phyloP scores from a whole-genome alignment of 257 asterid genomes.

The Avicennia marina region DNA sequence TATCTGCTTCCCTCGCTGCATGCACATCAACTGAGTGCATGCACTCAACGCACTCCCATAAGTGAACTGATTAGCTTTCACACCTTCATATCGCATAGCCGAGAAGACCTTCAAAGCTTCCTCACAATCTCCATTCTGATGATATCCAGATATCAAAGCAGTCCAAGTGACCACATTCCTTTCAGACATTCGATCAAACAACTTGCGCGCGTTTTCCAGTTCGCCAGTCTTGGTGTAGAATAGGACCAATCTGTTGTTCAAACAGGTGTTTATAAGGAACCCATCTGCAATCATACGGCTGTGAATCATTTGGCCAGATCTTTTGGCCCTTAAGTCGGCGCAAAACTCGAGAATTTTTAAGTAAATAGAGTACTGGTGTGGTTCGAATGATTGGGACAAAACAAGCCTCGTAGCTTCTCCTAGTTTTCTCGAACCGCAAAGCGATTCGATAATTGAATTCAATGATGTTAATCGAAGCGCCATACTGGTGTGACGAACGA shows the following conservation, averaged over 20 bases:
- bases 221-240: slow-evolving; percentile 35
- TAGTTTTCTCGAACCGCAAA: slow-evolving; percentile 16
- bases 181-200: slow-evolving; percentile 36
- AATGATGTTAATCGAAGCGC: slow-evolving; percentile 3
- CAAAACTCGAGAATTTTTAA: slow-evolving; percentile 39
- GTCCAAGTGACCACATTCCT: slow-evolving; percentile 57
- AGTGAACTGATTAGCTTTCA: slow-evolving; percentile 53
- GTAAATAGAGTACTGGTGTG: slow-evolving; percentile 32
- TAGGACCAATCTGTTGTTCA: slow-evolving; percentile 42
- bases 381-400: slow-evolving; percentile 9
- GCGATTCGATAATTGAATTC: slow-evolving; percentile 14
- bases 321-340: slow-evolving; percentile 25
- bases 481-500: slow-evolving; percentile 1
- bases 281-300: slow-evolving; percentile 30
- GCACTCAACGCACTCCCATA: slow-evolving; percentile 52
- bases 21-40: slow-evolving; percentile 31
- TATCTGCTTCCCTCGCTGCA: slow-evolving; percentile 41
- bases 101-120: slow-evolving; percentile 38
- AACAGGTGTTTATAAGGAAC: slow-evolving; percentile 21
- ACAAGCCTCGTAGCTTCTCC: slow-evolving; percentile 24
- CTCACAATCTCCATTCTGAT: slow-evolving; percentile 27
- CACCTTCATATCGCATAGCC: slow-evolving; percentile 38
- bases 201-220: slow-evolving; percentile 31
- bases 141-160: slow-evolving; percentile 51
- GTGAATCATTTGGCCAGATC: slow-evolving; percentile 34